A percentile compares a stretch with the other conserved stretches of the same genome.
phyloP scores from a whole-genome alignment of 768 basidiomycete species.

The Hypholoma fasciculare region DNA sequence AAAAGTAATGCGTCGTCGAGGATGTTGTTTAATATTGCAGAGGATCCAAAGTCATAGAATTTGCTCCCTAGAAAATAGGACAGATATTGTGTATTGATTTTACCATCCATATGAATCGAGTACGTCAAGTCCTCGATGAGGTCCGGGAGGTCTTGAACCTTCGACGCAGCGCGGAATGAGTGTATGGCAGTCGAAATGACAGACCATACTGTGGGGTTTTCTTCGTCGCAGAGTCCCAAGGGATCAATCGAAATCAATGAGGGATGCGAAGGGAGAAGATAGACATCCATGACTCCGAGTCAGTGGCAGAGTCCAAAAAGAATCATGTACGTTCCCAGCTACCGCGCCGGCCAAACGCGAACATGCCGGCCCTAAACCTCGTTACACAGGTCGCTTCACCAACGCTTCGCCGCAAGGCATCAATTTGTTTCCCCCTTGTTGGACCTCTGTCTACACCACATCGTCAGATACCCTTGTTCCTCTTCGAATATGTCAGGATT shows the following conservation, averaged over 20 bases:
- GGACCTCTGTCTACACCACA: neutral
- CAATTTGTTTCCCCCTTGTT: constrained; percentile 10
- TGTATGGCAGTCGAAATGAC: constrained; percentile 24
- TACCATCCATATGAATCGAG: constrained; percentile 30
- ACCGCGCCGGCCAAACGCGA: constrained; percentile 21
- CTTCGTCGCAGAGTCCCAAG: constrained; percentile 25
- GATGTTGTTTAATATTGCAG: constrained; percentile 19
- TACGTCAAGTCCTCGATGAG: constrained; percentile 31
- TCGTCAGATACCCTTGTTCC: constrained; percentile 13
- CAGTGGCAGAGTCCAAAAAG: too few relatives aligned
- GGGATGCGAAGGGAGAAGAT: constrained; percentile 27
- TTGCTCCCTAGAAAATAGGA: constrained; percentile 13
- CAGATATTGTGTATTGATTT: constrained; percentile 23
- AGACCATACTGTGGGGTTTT: constrained; percentile 27
- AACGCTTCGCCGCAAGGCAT: constrained; percentile 5
- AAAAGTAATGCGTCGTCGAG: constrained; percentile 25
- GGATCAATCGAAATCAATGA: constrained; percentile 23
- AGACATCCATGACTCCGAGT: neutral
- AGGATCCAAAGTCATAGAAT: constrained; percentile 14
- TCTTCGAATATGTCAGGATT: constrained; percentile 75
- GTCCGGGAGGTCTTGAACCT: constrained; percentile 20
- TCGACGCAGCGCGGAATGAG: constrained; percentile 11
- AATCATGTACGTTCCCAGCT: too few relatives aligned
- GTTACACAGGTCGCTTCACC: constrained; percentile 14
- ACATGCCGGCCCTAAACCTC: constrained; percentile 34